Base-by-base conservation (phyloP, 2,329 filamentous ascomycete species). In the Atkinsonella hypoxylon region DNA sequence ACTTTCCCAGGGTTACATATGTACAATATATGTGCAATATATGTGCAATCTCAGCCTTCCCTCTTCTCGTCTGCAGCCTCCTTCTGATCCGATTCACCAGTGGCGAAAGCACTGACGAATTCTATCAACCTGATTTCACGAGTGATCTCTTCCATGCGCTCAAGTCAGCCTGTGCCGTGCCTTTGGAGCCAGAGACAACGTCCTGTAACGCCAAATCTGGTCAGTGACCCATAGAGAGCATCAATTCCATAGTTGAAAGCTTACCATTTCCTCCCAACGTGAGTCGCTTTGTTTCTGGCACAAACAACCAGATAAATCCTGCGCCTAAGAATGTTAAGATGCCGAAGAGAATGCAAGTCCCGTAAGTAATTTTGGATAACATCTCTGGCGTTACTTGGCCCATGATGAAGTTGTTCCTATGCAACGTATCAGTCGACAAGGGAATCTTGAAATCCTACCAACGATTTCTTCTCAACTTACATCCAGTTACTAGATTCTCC, bases 121-220 rank as follows among this genome's bases (percentile, higher is more conserved):
- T 15, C 26, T 73, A 57, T 55, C 2, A 87, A 67, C 0, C 85
- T 85, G 54, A 89, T 81, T 58, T 87, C 83, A 32, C 70, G 68
- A 62, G 87, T 83, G 58, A 89, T 86, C 62, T 84, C 79, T n/a
- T 75, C 74, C 81, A 87, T 87, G 30, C 84, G 76, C 65, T 85
- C 81, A 49, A 73, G 59, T 88, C 83, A 1, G 81, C 79, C 46
- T 78, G 74, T 0, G 83, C 83, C 2, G 78, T 75, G n/a, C 83
- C 82, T 54, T 81, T 76, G 3, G 76, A 79, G 12, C 81, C 81
- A 57, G 87, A 85, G 40, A 87, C 73, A 17, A 82, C 71, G 57
- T 87, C 83, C 76, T 76, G 22, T 6, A 26, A 26, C 22, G 22
- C 22, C 22, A 26, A 26, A 4, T 26, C 3, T 26, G 22, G 22